Evolutionary conservation across 768 basidiomycete genomes (phyloP).

Genomic region (Ephemerocybe angulata): DNA sequence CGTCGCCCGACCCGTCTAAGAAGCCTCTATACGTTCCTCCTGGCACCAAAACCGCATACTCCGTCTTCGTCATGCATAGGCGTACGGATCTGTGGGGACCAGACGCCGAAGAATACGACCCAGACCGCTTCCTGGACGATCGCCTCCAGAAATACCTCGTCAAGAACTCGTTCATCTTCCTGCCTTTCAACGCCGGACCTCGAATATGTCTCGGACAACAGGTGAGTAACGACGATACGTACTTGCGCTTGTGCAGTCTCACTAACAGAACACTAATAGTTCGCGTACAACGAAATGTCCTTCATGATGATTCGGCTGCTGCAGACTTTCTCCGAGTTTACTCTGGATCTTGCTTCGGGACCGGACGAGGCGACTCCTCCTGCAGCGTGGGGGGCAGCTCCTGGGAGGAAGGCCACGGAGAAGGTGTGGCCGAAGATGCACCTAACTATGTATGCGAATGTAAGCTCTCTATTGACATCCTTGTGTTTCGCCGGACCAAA

Average conservation of each 20-base stretch:
- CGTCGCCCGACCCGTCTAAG: conserved; percentile 40
- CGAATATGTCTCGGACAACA: conserved; percentile 62
- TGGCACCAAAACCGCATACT: conserved; percentile 44
- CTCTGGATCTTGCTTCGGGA: conserved; percentile 43
- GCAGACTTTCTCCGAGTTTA: conserved; percentile 52
- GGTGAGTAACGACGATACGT: conserved; percentile 23
- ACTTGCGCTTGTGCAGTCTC: neutral
- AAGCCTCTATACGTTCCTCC: conserved; percentile 55
- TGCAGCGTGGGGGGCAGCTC: conserved; percentile 38
- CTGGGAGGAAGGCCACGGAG: conserved; percentile 49
- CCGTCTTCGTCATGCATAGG: conserved; percentile 63
- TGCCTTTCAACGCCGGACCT: conserved; percentile 61
- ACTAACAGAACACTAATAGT: conserved; percentile 27
- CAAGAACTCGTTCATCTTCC: conserved; percentile 66
- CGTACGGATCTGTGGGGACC: conserved; percentile 69
- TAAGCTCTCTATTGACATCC: conserved; percentile 20
- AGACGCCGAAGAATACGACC: conserved; percentile 70
- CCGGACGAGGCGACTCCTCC: conserved; percentile 46
- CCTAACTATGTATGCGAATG: conserved; percentile 51
- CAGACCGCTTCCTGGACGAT: conserved; percentile 66
- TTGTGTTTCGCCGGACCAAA: neutral
- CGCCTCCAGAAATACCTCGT: conserved; percentile 58
- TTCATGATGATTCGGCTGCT: conserved; percentile 61
- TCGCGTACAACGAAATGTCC: conserved; percentile 60
- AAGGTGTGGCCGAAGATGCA: conserved; percentile 49